Evolutionary conservation across 2,329 filamentous ascomycete species (phyloP).

Genomic region (Penicillium digitatum): DNA sequence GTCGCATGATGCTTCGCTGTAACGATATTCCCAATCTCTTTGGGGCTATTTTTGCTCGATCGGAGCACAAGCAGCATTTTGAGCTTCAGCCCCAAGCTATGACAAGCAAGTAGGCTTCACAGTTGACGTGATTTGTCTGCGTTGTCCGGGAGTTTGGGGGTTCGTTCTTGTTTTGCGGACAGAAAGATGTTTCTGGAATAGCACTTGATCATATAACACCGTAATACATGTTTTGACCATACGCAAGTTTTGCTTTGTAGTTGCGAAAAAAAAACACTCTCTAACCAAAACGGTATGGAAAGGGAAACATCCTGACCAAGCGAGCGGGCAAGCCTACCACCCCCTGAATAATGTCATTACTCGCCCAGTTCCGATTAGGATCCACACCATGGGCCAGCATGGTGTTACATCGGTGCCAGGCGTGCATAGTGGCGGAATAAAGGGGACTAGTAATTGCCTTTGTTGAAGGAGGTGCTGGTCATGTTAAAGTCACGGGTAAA

Average conservation of each 20-base stretch:
- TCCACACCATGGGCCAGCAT: constrained; percentile 27
- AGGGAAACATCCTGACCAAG: background rate
- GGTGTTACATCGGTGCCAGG: constrained; percentile 32
- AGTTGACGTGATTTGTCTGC: background rate
- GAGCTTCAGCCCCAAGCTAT: background rate
- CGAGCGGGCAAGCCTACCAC: background rate
- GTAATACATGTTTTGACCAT: background rate
- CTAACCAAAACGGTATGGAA: too few relatives aligned
- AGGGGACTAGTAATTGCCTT: background rate
- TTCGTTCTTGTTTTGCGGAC: background rate
- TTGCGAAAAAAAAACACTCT: too few relatives aligned
- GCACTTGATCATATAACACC: background rate
- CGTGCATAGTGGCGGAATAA: constrained; percentile 2
- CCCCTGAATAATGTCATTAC: background rate
- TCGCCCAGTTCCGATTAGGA: constrained; percentile 16
- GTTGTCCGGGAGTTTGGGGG: background rate
- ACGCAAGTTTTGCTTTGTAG: background rate
- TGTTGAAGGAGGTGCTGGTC: constrained; percentile 1
- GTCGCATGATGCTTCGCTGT: constrained; percentile 24
- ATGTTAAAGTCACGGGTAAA: background rate
- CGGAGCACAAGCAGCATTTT: constrained; percentile 15
- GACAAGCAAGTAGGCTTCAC: background rate
- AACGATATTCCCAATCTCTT: constrained; percentile 25
- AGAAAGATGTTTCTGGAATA: background rate
- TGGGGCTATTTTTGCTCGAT: constrained; percentile 22